Conservation (phyloP, 768 basidiomycete species). For the Rubroboletus pulcherrimus region DNA sequence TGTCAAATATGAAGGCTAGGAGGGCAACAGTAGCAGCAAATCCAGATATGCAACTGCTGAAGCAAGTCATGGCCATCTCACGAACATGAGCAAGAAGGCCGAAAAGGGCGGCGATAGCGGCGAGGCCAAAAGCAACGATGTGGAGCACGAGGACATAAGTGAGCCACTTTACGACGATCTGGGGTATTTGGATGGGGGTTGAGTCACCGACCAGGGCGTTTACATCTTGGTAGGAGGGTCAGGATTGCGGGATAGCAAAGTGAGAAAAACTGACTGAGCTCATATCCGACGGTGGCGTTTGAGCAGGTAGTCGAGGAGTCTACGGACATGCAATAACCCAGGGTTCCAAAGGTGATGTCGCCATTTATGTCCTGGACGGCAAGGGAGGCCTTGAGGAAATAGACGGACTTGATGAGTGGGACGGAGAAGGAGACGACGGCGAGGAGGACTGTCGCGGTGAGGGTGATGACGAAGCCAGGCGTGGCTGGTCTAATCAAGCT, state of each 20-base stretch:
- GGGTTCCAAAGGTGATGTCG: conserved; percentile 76
- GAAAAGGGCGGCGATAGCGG: conserved; percentile 70
- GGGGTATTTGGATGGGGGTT: conserved; percentile 66
- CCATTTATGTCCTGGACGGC: conserved; percentile 46
- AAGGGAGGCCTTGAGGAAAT: conserved; percentile 79
- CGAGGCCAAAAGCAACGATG: conserved; percentile 76
- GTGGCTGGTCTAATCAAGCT: conserved; percentile 76
- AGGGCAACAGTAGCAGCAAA: conserved; percentile 77
- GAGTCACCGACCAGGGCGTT: conserved; percentile 74
- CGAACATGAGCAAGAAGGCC: conserved; percentile 87
- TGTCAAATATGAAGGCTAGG: conserved; percentile 88
- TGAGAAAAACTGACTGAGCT: conserved; percentile 60
- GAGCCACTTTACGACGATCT: conserved; percentile 88
- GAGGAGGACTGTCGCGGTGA: conserved; percentile 73
- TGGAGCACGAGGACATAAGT: conserved; percentile 93
- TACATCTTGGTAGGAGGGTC: conserved; percentile 52
- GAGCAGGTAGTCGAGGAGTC: conserved; percentile 64
- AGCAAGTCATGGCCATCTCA: conserved; percentile 81
- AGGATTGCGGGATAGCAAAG: conserved; percentile 3
- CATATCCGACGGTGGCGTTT: conserved; percentile 78
- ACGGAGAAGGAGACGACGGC: conserved; percentile 88
- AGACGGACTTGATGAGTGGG: conserved; percentile 84
- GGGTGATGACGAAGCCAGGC: conserved; percentile 82
- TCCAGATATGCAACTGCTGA: conserved; percentile 76
- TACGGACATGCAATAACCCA: conserved; percentile 80